phyloP scores from a whole-genome alignment of 257 asterid genomes.

The Forsythia suspensa region DNA sequence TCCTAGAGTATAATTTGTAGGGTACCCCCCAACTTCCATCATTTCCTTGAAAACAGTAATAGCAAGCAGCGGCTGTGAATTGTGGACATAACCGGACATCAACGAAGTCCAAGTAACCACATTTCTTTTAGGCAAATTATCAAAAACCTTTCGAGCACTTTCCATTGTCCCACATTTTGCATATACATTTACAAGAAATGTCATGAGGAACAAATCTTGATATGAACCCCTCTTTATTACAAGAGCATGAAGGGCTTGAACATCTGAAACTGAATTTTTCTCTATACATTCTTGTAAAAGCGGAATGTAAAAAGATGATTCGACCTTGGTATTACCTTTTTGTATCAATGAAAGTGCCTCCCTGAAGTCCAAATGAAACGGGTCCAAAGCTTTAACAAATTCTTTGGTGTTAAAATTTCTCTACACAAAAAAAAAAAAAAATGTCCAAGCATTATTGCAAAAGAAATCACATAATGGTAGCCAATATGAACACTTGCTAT shows the following conservation, averaged over 20 bases:
- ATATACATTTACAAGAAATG: slow-evolving; percentile 75
- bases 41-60: slow-evolving; percentile 59
- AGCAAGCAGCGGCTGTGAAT: slow-evolving; percentile 59
- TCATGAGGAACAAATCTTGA: slow-evolving; percentile 64
- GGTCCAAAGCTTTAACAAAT: slow-evolving; percentile 41
- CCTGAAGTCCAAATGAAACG: slow-evolving; percentile 44
- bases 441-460: neutral
- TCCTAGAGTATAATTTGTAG: slow-evolving; percentile 72
- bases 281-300: slow-evolving; percentile 68
- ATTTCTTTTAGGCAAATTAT: slow-evolving; percentile 61
- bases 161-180: slow-evolving; percentile 66
- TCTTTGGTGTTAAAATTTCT: slow-evolving; percentile 36
- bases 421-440: slow-evolving; percentile 35
- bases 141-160: slow-evolving; percentile 64
- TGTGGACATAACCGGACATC: slow-evolving; percentile 69
- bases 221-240: slow-evolving; percentile 60
- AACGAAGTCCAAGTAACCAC: slow-evolving; percentile 85
- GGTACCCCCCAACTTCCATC: slow-evolving; percentile 67
- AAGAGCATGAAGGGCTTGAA: slow-evolving; percentile 61
- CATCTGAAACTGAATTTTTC: slow-evolving; percentile 42
- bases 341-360: slow-evolving; percentile 40
- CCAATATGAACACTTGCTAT: neutral
- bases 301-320: slow-evolving; percentile 60
- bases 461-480: neutral
- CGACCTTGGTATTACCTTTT: slow-evolving; percentile 44